Percentiles rank a stretch among this genome's conserved stretches.
phyloP scores from a whole-genome alignment of 2,329 filamentous ascomycete species.

The Fusarium heterosporum region DNA sequence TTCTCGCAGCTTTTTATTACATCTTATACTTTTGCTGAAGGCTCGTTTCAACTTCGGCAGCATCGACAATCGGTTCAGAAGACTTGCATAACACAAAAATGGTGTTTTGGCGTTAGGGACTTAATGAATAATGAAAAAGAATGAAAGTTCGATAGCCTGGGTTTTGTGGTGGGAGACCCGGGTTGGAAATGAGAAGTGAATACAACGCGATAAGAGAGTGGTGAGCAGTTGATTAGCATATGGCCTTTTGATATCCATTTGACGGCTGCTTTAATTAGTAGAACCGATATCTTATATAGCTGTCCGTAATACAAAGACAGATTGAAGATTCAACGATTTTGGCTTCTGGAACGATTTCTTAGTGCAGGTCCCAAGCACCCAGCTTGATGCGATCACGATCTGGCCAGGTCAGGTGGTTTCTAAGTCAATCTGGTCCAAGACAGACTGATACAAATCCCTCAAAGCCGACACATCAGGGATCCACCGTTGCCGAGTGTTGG shows the following conservation, averaged over 20 bases:
- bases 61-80: slow-evolving; percentile 1
- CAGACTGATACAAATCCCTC: slow-evolving; percentile 39
- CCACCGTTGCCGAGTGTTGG: slow-evolving; percentile 14
- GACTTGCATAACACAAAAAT: slow-evolving; percentile 24
- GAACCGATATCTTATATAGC: slow-evolving; percentile 28
- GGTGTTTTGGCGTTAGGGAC: slow-evolving; percentile 43
- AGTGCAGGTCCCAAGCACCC: neutral
- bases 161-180: neutral
- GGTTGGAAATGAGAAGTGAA: slow-evolving; percentile 13
- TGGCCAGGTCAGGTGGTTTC: neutral
- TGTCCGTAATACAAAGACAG: slow-evolving; percentile 34
- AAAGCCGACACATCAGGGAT: slow-evolving; percentile 15
- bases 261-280: slow-evolving; percentile 34
- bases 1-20: slow-evolving; percentile 7
- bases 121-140: slow-evolving; percentile 44
- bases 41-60: neutral
- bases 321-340: slow-evolving; percentile 5
- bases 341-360: neutral
- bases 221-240: slow-evolving; percentile 22
- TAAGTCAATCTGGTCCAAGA: neutral
- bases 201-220: slow-evolving; percentile 8
- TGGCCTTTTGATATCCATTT: slow-evolving; percentile 40
- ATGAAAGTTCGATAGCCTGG: slow-evolving; percentile 6
- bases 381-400: slow-evolving; percentile 9
- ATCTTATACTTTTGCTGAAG: neutral